Base-by-base conservation (phyloP, 2,329 filamentous ascomycete species). In the Calonectria naviculata region DNA sequence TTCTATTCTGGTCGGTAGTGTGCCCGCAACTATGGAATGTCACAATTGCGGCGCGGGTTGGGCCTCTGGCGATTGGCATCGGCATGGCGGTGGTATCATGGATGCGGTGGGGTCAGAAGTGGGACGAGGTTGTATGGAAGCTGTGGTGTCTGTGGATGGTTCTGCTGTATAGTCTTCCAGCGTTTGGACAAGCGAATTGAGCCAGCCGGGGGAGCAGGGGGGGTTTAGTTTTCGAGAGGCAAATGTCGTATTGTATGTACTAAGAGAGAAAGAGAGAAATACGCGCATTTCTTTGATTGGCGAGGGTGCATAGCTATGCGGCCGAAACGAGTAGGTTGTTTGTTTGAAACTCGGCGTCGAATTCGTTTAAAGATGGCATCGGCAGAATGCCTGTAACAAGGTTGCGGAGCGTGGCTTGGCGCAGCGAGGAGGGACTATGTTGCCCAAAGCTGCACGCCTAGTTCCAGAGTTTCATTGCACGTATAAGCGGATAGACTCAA, bases 101-200 rank as follows among this genome's bases (percentile, higher is more conserved):
- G 41, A 19, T 63, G 56, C 66, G 68, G 28, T 58, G 72, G 34
- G 71, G 76, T 13, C 74, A 75, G 62, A 44, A 62, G 46, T 74
- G 71, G 6, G 76, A 78, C 36, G 70, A 72, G n/a, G 67, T 77
- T 8, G 76, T 76, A 52, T 74, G 74, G 47, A 77, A 78, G 71
- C 41, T 78, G 34, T 78, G 76, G 76, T 78, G 76, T 49, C 36
- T 76, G 21, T 78, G 76, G 76, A 62, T 78, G 49, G 62, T 71
- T 15, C 44, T 68, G 4, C 38, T 78, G n/a, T 78, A 78, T 49
- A 41, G 75, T 0, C 21, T 77, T 9, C 76, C 76, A 7, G 36
- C 71, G 6, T 67, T 73, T 36, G 36, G 31, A 13, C 60, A 42
- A 13, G 13, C 31, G 17, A 28, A 38, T 36, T 58, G 52, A 58